Evolutionary conservation across 2,329 filamentous ascomycete species (phyloP).

Genomic region (Stemphylium vesicarium): DNA sequence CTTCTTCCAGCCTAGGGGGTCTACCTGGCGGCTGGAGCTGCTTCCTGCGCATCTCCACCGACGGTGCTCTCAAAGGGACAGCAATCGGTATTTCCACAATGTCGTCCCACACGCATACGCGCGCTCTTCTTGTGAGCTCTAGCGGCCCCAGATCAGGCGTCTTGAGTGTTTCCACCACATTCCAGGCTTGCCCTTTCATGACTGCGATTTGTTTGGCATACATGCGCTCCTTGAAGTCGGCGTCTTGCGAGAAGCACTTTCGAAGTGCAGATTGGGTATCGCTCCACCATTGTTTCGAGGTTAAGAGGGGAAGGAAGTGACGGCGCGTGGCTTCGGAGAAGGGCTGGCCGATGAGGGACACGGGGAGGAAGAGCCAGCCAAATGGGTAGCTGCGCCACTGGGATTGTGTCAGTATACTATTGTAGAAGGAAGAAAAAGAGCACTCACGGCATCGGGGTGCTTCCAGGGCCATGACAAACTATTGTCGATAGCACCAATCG

Average conservation of each 20-base stretch:
- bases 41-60: constrained; percentile 79
- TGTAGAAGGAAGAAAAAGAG: background rate
- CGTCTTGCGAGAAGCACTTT: constrained; percentile 86
- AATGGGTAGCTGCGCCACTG: constrained; percentile 89
- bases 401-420: constrained; percentile 17
- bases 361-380: constrained; percentile 96
- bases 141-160: constrained; percentile 89
- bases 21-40: constrained; percentile 59
- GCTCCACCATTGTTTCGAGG: constrained; percentile 95
- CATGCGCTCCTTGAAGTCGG: constrained; percentile 98
- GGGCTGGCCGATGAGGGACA: constrained; percentile 92
- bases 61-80: constrained; percentile 84
- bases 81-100: constrained; percentile 94
- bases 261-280: constrained; percentile 89
- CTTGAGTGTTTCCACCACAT: constrained; percentile 97
- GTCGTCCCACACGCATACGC: constrained; percentile 98
- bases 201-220: constrained; percentile 98
- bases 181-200: constrained; percentile 99
- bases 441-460: constrained; percentile 82
- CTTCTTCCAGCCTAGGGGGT: constrained; percentile 32
- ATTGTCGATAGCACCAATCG: constrained; percentile 94
- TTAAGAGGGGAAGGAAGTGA: constrained; percentile 94
- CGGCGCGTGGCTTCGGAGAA: constrained; percentile 93
- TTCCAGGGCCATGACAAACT: constrained; percentile 99
- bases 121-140: constrained; percentile 85